Conservation (phyloP, 2,329 filamentous ascomycete genomes). For the Trichophyton rubrum region DNA sequence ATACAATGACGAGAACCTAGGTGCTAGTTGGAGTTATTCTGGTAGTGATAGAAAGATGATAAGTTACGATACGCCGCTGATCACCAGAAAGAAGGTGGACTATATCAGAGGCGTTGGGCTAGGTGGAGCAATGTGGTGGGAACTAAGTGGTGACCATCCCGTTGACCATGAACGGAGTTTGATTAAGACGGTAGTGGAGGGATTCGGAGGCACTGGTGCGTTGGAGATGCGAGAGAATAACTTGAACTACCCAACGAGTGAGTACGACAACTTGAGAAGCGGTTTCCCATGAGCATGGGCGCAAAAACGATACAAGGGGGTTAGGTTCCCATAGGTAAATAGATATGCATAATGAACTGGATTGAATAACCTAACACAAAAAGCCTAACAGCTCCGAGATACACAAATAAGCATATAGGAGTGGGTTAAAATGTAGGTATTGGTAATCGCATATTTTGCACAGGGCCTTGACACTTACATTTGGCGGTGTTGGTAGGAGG, state of each 20-base stretch:
- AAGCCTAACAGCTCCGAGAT: neutral
- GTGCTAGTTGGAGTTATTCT: constrained; percentile 65
- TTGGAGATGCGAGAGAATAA: constrained; percentile 10
- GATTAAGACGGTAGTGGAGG: constrained; percentile 9
- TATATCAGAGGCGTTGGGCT: constrained; percentile 56
- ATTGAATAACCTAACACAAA: neutral
- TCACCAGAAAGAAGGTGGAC: constrained; percentile 56
- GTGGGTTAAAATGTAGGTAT: neutral
- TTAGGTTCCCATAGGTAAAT: neutral
- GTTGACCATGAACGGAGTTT: constrained; percentile 9
- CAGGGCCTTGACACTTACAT: neutral
- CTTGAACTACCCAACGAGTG: constrained; percentile 9
- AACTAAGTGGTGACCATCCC: constrained; percentile 59
- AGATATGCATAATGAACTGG: neutral
- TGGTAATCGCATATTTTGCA: neutral
- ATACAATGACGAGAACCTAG: constrained; percentile 45
- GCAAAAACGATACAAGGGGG: too few relatives aligned
- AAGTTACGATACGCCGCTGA: constrained; percentile 59
- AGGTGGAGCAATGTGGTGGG: constrained; percentile 96
- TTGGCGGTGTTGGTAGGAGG: neutral
- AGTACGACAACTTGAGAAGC: constrained; percentile 11
- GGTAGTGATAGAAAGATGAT: constrained; percentile 49
- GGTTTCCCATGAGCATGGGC: neutral
- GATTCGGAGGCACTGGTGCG: constrained; percentile 7
- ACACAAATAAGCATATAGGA: neutral